Conservation (phyloP, 768 basidiomycete species). For the Phylloporus scabripes region DNA sequence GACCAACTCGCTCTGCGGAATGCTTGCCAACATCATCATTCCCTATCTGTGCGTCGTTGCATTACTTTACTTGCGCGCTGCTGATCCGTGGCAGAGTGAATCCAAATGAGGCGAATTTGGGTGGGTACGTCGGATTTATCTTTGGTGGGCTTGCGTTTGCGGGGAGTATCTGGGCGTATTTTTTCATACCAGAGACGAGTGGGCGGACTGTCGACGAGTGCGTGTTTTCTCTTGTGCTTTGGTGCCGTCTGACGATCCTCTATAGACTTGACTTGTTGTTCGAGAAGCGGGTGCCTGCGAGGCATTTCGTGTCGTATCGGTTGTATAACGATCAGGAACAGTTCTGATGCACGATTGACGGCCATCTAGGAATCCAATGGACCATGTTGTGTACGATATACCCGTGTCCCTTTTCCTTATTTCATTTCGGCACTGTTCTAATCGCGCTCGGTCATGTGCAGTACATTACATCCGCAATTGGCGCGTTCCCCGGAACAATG, state of each 20-base stretch:
- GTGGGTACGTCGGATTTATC: constrained; percentile 27
- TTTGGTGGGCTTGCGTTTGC: constrained; percentile 22
- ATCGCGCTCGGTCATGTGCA: too few relatives aligned
- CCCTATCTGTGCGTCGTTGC: constrained; percentile 22
- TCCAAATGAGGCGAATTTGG: constrained; percentile 24
- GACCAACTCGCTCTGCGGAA: constrained; percentile 21
- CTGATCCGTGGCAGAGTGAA: constrained; percentile 17
- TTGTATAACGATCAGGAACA: constrained; percentile 8
- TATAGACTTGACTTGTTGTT: constrained; percentile 28
- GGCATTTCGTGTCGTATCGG: constrained; percentile 18
- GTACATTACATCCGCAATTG: too few relatives aligned
- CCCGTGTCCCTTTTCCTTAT: background rate
- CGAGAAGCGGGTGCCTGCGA: constrained; percentile 27
- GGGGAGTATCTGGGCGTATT: constrained; percentile 23
- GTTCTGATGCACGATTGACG: background rate
- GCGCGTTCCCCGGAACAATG: too few relatives aligned
- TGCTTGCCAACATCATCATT: constrained; percentile 24
- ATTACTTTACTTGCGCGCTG: background rate
- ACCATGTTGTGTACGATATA: background rate
- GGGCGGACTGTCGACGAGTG: constrained; percentile 28
- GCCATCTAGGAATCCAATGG: background rate
- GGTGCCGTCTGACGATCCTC: background rate
- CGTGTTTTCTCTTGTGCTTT: constrained; percentile 1
- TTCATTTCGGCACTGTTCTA: too few relatives aligned
- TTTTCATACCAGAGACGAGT: constrained; percentile 26